A percentile compares a stretch with the other conserved stretches of the same genome.
Conservation (phyloP, 495 filamentous ascomycete genomes). For the Podospora pseudoanserina region DNA sequence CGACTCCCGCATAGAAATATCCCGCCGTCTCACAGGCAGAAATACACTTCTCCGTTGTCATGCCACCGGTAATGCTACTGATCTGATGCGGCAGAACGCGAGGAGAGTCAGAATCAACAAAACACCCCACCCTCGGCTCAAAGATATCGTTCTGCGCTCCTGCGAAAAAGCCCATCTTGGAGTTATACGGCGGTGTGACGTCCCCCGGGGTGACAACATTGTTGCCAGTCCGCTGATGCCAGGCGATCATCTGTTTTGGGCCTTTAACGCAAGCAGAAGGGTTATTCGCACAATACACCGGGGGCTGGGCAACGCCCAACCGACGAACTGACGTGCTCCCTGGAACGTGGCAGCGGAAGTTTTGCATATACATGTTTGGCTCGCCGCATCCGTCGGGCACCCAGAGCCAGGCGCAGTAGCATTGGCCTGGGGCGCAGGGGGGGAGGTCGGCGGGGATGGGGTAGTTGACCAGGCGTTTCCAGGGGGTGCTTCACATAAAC, state of each 20-base stretch:
- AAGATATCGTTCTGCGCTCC: slow-evolving; percentile 52
- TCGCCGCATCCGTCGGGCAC: slow-evolving; percentile 49
- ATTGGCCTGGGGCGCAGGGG: slow-evolving; percentile 48
- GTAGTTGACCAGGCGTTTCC: slow-evolving; percentile 49
- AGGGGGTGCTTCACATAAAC: slow-evolving; percentile 39
- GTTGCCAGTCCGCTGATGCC: slow-evolving; percentile 43
- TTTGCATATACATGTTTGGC: slow-evolving; percentile 51
- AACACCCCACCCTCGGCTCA: slow-evolving; percentile 6
- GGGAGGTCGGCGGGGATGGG: slow-evolving; percentile 45
- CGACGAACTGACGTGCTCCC: slow-evolving; percentile 37
- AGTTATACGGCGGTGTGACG: slow-evolving; percentile 39
- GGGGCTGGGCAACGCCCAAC: slow-evolving; percentile 39
- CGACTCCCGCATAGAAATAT: slow-evolving; percentile 14
- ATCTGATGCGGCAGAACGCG: slow-evolving; percentile 14
- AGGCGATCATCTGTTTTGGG: slow-evolving; percentile 55
- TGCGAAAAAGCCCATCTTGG: slow-evolving; percentile 38
- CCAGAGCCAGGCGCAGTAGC: slow-evolving; percentile 57
- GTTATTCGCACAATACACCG: slow-evolving; percentile 44
- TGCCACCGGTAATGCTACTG: slow-evolving; percentile 26
- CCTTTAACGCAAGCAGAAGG: slow-evolving; percentile 46
- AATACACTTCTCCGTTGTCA: slow-evolving; percentile 36
- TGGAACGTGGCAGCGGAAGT: slow-evolving; percentile 53
- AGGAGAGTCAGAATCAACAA: background rate
- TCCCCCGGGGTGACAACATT: slow-evolving; percentile 36
- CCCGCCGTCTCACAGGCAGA: slow-evolving; percentile 9